phyloP scores from a whole-genome alignment of 257 asterid species.

The Misopates orontium region DNA sequence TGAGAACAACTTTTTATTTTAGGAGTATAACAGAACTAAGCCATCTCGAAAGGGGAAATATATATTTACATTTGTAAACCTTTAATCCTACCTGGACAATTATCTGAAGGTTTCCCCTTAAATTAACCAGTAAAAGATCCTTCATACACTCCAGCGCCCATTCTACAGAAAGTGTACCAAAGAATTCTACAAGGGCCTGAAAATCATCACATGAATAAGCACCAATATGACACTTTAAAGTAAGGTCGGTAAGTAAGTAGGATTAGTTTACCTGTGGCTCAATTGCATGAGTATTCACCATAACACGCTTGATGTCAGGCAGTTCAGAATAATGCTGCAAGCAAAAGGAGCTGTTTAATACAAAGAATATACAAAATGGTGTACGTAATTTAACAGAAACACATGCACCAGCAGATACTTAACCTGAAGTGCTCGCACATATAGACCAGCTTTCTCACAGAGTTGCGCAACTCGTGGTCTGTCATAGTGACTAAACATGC shows the following conservation, averaged over 20 bases:
- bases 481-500: conserved; percentile 97
- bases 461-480: conserved; percentile 96
- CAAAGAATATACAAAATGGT: background rate
- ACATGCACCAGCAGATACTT: conserved; percentile 15
- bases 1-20: conserved; percentile 5
- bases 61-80: background rate
- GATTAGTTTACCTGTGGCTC: conserved; percentile 86
- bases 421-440: conserved; percentile 96
- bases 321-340: conserved; percentile 90
- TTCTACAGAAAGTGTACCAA: conserved; percentile 91
- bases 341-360: conserved; percentile 11
- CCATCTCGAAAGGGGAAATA: conserved; percentile 11
- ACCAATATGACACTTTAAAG: background rate
- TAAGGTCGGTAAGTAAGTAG: conserved; percentile 2
- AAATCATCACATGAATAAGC: conserved; percentile 33
- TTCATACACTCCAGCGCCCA: conserved; percentile 99
- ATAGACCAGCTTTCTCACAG: conserved; percentile 96
- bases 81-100: conserved; percentile 81
- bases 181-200: conserved; percentile 93
- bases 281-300: conserved; percentile 99
- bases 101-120: conserved; percentile 98
- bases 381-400: conserved; percentile 1
- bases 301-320: conserved; percentile 96
- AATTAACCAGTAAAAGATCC: conserved; percentile 92
- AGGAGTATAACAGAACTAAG: background rate